Conservation (phyloP, 2,329 filamentous ascomycete species). For the Akanthomyces muscarius region DNA sequence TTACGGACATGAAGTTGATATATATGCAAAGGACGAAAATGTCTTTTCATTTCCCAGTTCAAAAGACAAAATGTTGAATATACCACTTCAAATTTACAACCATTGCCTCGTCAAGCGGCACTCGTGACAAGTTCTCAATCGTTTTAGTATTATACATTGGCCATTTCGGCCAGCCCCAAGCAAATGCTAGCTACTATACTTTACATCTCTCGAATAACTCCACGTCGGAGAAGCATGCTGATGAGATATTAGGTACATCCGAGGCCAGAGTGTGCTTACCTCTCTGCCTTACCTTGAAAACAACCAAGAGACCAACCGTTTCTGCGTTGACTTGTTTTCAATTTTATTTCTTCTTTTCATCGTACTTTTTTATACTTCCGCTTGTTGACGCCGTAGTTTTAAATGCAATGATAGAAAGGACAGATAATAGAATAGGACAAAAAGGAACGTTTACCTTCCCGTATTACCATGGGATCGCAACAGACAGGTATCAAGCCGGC, state of each 20-base stretch:
- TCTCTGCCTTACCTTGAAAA: conserved; percentile 17
- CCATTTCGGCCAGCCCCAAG: background rate
- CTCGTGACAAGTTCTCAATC: background rate
- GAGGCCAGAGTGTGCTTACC: conserved; percentile 17
- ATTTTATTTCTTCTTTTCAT: background rate
- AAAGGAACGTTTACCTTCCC: conserved; percentile 13
- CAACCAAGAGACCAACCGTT: background rate
- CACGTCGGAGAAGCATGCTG: background rate
- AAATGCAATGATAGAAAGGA: conserved; percentile 8
- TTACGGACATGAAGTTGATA: conserved; percentile 1
- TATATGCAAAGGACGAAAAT: background rate
- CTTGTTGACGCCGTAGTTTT: conserved; percentile 6
- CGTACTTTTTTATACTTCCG: conserved; percentile 3
- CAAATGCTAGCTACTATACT: background rate
- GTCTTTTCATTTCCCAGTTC: background rate
- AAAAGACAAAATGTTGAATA: no score
- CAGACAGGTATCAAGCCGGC: background rate
- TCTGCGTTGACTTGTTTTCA: background rate
- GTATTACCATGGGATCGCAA: background rate
- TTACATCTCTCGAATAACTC: background rate
- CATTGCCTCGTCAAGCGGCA: background rate
- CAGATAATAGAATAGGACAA: background rate
- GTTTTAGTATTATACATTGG: conserved; percentile 6
- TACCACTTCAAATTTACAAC: no score
- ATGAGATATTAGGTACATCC: background rate